phyloP scores from a whole-genome alignment of 257 asterid species.

The Prunella vulgaris region DNA sequence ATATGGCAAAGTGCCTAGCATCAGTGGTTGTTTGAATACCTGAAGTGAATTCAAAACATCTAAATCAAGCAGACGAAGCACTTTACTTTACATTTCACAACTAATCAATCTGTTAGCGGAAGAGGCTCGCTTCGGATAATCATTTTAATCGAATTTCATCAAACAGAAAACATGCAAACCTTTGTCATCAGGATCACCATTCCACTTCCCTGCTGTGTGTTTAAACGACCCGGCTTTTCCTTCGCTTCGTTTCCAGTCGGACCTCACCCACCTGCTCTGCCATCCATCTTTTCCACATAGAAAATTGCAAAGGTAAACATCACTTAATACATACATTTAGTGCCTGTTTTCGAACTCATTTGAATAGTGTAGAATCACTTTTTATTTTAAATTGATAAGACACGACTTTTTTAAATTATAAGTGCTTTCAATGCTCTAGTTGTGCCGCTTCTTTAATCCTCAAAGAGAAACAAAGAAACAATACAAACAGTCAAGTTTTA shows the following conservation, averaged over 20 bases:
- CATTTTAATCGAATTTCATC: not conserved
- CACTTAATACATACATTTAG: not conserved
- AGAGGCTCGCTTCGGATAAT: not conserved
- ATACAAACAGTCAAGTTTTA: too few relatives aligned
- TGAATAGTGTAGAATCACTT: too few relatives aligned
- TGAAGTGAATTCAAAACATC: constrained; percentile 26
- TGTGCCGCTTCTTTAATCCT: not conserved
- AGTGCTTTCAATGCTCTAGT: too few relatives aligned
- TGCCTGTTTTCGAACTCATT: too few relatives aligned
- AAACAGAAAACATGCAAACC: constrained; percentile 35
- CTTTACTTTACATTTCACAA: not conserved
- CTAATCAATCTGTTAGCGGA: too few relatives aligned
- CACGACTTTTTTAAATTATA: too few relatives aligned
- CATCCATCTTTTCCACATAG: constrained; percentile 64
- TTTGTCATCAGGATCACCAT: constrained; percentile 91
- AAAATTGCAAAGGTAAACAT: not conserved
- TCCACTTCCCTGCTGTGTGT: constrained; percentile 93
- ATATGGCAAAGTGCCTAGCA: constrained; percentile 82
- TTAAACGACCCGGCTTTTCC: constrained; percentile 92
- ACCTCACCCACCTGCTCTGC: constrained; percentile 85
- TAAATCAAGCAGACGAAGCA: not conserved
- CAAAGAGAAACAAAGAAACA: not conserved
- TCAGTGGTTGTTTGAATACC: constrained; percentile 88
- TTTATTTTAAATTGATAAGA: too few relatives aligned
- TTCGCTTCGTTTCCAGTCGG: constrained; percentile 89